Evolutionary conservation across 176 grass and related monocot species (phyloP).

Genomic region (Raddia distichophylla): DNA sequence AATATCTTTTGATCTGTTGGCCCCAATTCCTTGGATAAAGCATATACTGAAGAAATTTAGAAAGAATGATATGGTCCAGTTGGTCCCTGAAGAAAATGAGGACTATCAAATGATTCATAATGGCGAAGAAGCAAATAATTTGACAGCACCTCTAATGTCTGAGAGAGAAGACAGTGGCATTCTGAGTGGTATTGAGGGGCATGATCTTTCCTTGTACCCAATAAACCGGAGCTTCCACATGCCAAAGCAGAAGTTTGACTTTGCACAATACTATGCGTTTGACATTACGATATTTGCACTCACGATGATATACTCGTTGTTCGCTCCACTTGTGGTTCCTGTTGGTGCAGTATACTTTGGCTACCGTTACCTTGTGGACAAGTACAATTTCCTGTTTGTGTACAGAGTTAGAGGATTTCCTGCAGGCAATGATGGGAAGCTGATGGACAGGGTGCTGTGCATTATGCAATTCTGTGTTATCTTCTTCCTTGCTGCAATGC

Average conservation of each 20-base stretch:
- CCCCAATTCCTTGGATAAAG: slow-evolving; percentile 94
- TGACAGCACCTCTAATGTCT: slow-evolving; percentile 74
- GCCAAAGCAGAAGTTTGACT: slow-evolving; percentile 94
- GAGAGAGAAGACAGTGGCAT: slow-evolving; percentile 58
- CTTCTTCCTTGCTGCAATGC: slow-evolving; percentile 91
- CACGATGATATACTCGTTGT: slow-evolving; percentile 96
- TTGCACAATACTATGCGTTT: slow-evolving; percentile 98
- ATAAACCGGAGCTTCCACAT: slow-evolving; percentile 89
- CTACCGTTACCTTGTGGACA: slow-evolving; percentile 98
- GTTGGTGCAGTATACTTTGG: slow-evolving; percentile 95
- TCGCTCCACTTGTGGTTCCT: slow-evolving; percentile 86
- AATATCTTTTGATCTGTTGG: slow-evolving; percentile 96
- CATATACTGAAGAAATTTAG: slow-evolving; percentile 93
- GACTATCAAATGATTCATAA: slow-evolving; percentile 61
- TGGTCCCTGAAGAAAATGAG: slow-evolving; percentile 94
- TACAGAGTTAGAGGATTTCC: slow-evolving; percentile 96
- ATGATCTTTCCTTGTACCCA: slow-evolving; percentile 86
- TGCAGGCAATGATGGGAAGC: slow-evolving; percentile 92
- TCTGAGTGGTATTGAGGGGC: slow-evolving; percentile 68
- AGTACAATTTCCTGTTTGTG: slow-evolving; percentile 99
- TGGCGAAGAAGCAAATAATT: slow-evolving; percentile 61
- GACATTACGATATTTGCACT: slow-evolving; percentile 96
- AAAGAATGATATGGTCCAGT: slow-evolving; percentile 98
- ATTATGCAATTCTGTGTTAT: slow-evolving; percentile 98
- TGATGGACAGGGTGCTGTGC: slow-evolving; percentile 94